Evolutionary conservation across 2,329 filamentous ascomycete species (phyloP).

Genomic region (Fusarium vanettenii): DNA sequence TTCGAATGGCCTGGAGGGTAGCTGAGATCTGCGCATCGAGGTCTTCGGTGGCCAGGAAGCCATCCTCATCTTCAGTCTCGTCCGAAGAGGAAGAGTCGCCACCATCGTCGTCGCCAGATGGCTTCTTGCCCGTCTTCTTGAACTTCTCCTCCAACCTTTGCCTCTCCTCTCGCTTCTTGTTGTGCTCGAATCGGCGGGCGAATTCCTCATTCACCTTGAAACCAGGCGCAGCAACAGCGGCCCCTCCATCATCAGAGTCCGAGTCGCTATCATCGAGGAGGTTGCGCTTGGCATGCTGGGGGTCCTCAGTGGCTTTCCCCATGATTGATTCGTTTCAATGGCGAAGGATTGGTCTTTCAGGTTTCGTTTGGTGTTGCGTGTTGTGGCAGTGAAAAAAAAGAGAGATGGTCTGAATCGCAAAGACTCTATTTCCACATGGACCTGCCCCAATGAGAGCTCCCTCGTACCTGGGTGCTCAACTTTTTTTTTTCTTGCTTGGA

Average conservation of each 20-base stretch:
- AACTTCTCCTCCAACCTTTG: conserved; percentile 90
- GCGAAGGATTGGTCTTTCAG: neutral
- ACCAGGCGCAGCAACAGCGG: conserved; percentile 53
- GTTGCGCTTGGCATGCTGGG: conserved; percentile 56
- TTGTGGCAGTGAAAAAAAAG: conserved; percentile 6
- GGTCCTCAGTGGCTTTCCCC: conserved; percentile 42
- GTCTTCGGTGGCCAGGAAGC: conserved; percentile 84
- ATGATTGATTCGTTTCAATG: conserved; percentile 4
- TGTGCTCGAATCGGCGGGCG: conserved; percentile 91
- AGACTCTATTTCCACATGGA: conserved; percentile 23
- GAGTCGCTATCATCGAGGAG: conserved; percentile 69
- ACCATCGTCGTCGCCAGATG: conserved; percentile 57
- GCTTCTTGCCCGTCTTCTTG: conserved; percentile 56
- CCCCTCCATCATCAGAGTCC: conserved; percentile 58
- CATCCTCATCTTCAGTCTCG: conserved; percentile 91
- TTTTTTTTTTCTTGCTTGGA: conserved; percentile 46
- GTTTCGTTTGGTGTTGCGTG: neutral
- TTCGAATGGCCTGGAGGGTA: conserved; percentile 86
- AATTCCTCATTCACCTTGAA: conserved; percentile 93
- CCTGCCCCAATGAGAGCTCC: conserved; percentile 31
- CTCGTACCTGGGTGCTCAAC: conserved; percentile 14
- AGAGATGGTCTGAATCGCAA: conserved; percentile 5
- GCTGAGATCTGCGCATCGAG: conserved; percentile 89
- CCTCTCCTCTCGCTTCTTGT: conserved; percentile 94
- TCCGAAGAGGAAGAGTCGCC: conserved; percentile 76